Base-by-base conservation (phyloP, 805 yeast species). In the Myxozyma nipponensis region DNA sequence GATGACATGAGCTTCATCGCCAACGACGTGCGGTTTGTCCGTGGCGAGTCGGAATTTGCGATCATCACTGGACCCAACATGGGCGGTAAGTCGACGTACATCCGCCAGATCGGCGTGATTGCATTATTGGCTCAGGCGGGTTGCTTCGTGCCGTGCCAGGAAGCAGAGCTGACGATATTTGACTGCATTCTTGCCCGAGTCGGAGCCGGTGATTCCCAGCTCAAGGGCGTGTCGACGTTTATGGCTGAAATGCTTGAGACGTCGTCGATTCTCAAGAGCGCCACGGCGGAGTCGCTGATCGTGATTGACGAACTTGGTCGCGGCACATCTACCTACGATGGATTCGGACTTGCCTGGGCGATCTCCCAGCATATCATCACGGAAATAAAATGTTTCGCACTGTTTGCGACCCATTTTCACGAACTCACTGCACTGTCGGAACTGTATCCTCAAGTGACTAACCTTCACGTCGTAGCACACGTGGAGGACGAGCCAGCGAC, bases 171-270 rank as follows among this genome's bases (percentile, higher is more conserved):
- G 23, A 81, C 88, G 10, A 73, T 93, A 1, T 88, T 91, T 55
- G 98, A 93, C 69, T 88, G 96, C 1, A 84, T 93, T 3, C 75
- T 93, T 52, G 95, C 98, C 13, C 81, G 98, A 64, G 96, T 93
- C n/a, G 98, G 98, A 9, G 98, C 98, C 2, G 95, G 97, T 10
- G 98, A 93, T 66, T 91, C 97, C 0, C 98, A 93, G 69, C 74
- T 93, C 63, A 90, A 91, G 68, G 98, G 98, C 23, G 87, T 93
- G 25, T 90, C 98, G 0, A 93, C 98, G 0, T 93, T 93, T 62
- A 86, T 86, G 86, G 86, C 95, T 24, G 99, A 93, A 67, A 89
- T 93, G 97, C 73, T 88, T 46, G 98, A 93, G 63, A 87, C 96
- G 46, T 83, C 96, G 0, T 80, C 91, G 1, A 91, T 93, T 58